A percentile compares a stretch with the other conserved stretches of the same genome.
Conservation (phyloP, 345 rosid genomes). For the Noccaea caerulescens region DNA sequence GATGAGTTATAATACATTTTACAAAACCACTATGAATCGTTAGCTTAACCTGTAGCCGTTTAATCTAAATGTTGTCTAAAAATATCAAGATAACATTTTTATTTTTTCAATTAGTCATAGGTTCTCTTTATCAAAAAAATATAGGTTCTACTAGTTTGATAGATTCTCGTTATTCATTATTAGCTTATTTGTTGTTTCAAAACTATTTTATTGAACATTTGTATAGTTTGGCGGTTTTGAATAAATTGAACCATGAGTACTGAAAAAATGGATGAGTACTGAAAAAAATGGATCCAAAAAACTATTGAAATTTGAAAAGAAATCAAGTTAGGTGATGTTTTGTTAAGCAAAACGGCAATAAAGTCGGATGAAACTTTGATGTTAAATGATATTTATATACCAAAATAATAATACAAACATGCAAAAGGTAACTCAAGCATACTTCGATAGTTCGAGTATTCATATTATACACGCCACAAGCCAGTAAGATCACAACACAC, state of each 20-base stretch:
- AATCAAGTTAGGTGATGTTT: background rate
- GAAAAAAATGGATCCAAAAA: background rate
- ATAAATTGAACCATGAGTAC: background rate
- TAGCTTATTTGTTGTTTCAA: background rate
- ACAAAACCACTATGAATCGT: background rate
- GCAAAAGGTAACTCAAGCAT: background rate
- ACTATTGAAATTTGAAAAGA: background rate
- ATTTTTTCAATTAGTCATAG: background rate
- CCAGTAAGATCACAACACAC: background rate
- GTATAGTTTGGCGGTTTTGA: background rate
- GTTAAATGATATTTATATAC: background rate
- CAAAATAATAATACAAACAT: conserved; percentile 1
- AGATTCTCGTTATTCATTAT: background rate
- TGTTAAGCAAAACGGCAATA: conserved; percentile 10
- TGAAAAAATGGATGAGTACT: background rate
- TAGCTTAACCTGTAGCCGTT: background rate
- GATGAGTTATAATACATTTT: background rate
- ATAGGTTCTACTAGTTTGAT: background rate
- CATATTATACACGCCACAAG: background rate
- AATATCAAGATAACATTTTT: background rate
- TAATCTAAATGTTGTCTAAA: background rate
- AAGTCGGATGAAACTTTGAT: conserved; percentile 23
- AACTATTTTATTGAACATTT: too few species aligned
- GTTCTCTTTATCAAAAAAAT: background rate
- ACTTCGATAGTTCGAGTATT: too few species aligned